Evolutionary conservation across 805 yeast genomes (phyloP).

Genomic region (Candida nonsorbophila): DNA sequence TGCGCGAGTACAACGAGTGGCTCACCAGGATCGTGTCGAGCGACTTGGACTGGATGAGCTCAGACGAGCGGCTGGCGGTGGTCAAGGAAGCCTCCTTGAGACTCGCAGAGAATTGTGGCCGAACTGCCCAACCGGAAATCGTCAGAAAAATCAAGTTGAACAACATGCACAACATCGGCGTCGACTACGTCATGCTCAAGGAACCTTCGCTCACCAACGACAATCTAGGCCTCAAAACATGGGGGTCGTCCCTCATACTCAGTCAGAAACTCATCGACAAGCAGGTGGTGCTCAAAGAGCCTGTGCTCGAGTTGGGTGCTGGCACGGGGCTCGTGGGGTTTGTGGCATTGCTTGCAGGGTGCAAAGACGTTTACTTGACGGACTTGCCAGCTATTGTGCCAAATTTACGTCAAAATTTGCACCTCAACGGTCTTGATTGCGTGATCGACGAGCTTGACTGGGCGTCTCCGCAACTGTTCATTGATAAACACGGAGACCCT

Average conservation of each 20-base stretch:
- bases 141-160: slow-evolving; percentile 52
- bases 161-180: slow-evolving; percentile 19
- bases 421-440: slow-evolving; percentile 38
- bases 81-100: slow-evolving; percentile 55
- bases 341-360: slow-evolving; percentile 51
- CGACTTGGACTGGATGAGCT: slow-evolving; percentile 43
- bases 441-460: slow-evolving; percentile 66
- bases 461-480: slow-evolving; percentile 52
- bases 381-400: slow-evolving; percentile 76
- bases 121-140: slow-evolving; percentile 75
- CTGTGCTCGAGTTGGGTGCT: slow-evolving; percentile 77
- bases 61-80: slow-evolving; percentile 33
- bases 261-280: slow-evolving; percentile 45
- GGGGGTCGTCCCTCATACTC: slow-evolving; percentile 87
- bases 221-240: slow-evolving; percentile 85
- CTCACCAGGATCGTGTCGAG: slow-evolving; percentile 47
- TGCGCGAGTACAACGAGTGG: slow-evolving; percentile 38
- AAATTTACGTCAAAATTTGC: slow-evolving; percentile 58
- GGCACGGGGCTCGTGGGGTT: slow-evolving; percentile 94
- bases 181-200: slow-evolving; percentile 33
- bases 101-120: slow-evolving; percentile 77
- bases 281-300: slow-evolving; percentile 14
- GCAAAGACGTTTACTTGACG: slow-evolving; percentile 46
- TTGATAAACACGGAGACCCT: slow-evolving; percentile 15
- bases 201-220: slow-evolving; percentile 90